Base-by-base conservation (phyloP, 345 rosid genomes). In the Psidium guajava region DNA sequence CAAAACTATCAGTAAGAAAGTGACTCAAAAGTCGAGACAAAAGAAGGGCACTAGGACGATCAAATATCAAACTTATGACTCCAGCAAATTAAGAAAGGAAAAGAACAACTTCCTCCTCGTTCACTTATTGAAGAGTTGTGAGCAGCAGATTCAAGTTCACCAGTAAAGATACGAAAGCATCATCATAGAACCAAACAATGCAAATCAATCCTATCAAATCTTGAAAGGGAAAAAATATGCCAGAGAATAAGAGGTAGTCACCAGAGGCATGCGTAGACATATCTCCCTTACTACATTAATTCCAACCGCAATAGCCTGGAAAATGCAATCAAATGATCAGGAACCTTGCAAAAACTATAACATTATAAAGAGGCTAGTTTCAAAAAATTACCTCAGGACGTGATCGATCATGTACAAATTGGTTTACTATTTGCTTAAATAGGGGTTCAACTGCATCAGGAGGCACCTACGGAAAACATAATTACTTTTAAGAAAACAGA, bases 401-500 rank as follows among this genome's bases (percentile, higher is more conserved):
- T 86, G 99, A 97, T 36, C 87, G 92, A 85, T 97, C 99, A 61
- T 95, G 98, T 77, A 96, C 97, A 92, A 97, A 97, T 73, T 97
- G 95, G 89, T 97, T 96, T 73, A 94, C 99, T 74, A 97, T 93
- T 91, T 97, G 99, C 89, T 87, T 94, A 86, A 97, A 96, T 86
- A 97, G 89, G 83, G 99, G 97, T 86, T 97, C 98, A 88, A 94
- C 99, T n/a, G 96, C 98, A 93, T 97, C 99, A 73, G 99, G 96
- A 88, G 98, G 99, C 85, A 97, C 96, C 99, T 97, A 85, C 83
- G 86, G 54, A 36, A 88, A 44, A 85, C 40, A 88, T 84, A 50
- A 81, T 44, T 54, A 86, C 47, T 83, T 83, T 86, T 14, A 22
- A 81, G 49, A 84, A 83, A 50, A 49, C 27, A 16, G 53, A 82